Base-by-base conservation (phyloP, 768 basidiomycete genomes). In the Paxillus ammoniavirescens region DNA sequence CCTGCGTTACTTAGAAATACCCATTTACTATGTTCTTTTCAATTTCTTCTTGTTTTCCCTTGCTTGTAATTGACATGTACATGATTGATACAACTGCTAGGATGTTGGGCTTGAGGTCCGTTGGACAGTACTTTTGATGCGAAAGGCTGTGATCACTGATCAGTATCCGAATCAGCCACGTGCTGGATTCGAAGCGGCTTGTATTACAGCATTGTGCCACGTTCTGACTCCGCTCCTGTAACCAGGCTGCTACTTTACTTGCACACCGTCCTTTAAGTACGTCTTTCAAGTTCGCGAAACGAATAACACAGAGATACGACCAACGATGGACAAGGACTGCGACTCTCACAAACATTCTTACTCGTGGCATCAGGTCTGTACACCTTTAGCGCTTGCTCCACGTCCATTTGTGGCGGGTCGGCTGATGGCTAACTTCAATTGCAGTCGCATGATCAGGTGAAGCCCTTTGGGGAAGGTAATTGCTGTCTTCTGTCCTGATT, bases 381-480 rank as follows among this genome's bases (percentile, higher is more conserved):
- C 54, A 5, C 21, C 43, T 5, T n/a, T 26, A 28, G 12, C 5
- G n/a, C 6, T 33, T n/a, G 15, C 10, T 26, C 33, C 23, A 49
- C 23, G 35, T 8, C 14, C 47, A 38, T 46, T 21, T 65, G 56
- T 55, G 60, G 64, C 63, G 55, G 43, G 52, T 30, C 18, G 51
- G 55, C 61, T 67, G 56, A 63, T 56, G 8, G 31, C 14, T 47
- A 33, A 33, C 5, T 42, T 31, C 33, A 49, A 44, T 54, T 44
- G 33, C 59, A 92, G 90, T 91, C 90, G 57, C 90, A 92, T 79
- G 90, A 92, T 78, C 90, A 92, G 83, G 90, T 70, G 56, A 67
- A 63, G 55, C 61, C 33, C 57, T 58, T 46, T 46, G 42, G 46
- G 42, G 55, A 55, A 44, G 18, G 50, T 28, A 38, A 52, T 58